Conservation (phyloP, 192 early-diverging fungal genomes). For the Coemansia sp. region DNA sequence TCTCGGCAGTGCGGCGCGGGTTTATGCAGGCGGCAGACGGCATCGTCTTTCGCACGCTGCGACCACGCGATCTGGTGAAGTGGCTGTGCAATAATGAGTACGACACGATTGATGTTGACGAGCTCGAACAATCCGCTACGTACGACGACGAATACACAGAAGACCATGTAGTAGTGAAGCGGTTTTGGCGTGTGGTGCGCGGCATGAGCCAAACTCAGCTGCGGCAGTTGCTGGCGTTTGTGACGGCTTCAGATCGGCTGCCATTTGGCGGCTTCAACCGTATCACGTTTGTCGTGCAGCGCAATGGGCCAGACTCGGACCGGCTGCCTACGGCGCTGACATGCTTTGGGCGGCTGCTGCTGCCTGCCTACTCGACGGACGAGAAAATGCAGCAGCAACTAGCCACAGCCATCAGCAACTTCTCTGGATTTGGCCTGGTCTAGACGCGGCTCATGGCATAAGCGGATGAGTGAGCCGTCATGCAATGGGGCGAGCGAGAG, state of each 20-base stretch:
- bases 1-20: constrained; percentile 77
- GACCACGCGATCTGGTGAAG: constrained; percentile 73
- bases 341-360: constrained; percentile 85
- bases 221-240: constrained; percentile 80
- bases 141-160: constrained; percentile 87
- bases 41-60: constrained; percentile 39
- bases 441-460: constrained; percentile 37
- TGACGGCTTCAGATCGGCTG: constrained; percentile 88
- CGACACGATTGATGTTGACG: constrained; percentile 65
- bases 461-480: constrained; percentile 1
- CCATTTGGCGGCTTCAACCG: constrained; percentile 79
- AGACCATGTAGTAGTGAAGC: constrained; percentile 65
- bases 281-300: constrained; percentile 90
- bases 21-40: constrained; percentile 65
- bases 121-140: constrained; percentile 68
- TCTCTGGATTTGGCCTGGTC: constrained; percentile 91
- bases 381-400: constrained; percentile 77
- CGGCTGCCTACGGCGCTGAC: constrained; percentile 86
- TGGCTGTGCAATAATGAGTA: constrained; percentile 64
- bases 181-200: constrained; percentile 87
- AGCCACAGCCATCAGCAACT: constrained; percentile 88
- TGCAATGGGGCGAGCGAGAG: background rate
- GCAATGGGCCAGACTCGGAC: constrained; percentile 92
- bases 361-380: constrained; percentile 78
- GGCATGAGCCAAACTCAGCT: constrained; percentile 65